These are phyloP conservation scores for Alnus rubra DNA, from an alignment of 306 rosid species.

Conservation along the genomic window DNA sequence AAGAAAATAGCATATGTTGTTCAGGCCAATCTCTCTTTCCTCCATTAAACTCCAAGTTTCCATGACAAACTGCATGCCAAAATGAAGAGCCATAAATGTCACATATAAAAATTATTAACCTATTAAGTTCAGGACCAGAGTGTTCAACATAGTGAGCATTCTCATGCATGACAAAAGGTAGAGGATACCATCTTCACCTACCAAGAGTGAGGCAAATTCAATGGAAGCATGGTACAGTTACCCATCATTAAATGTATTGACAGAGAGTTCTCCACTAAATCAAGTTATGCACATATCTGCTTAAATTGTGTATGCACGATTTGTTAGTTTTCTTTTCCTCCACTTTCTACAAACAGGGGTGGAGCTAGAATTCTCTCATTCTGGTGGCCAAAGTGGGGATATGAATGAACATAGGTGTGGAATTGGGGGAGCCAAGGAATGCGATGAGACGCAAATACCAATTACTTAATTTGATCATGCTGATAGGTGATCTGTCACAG, in stretches of 20 bases:
- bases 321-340: not conserved
- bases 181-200: conserved; percentile 11
- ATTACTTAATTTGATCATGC: not conserved
- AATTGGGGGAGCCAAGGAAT: not conserved
- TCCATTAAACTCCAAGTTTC: conserved; percentile 80
- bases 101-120: conserved; percentile 10
- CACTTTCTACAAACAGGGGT: not conserved
- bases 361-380: not conserved
- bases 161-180: conserved; percentile 7
- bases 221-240: not conserved
- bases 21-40: conserved; percentile 47
- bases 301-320: not conserved
- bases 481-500: not conserved
- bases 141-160: conserved; percentile 9
- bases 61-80: conserved; percentile 70
- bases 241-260: not conserved
- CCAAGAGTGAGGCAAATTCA: conserved; percentile 3
- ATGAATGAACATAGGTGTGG: not conserved
- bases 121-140: conserved; percentile 11
- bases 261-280: not conserved
- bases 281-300: not conserved
- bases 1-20: conserved; percentile 47
- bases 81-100: conserved; percentile 17
- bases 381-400: not conserved
- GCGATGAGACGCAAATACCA: not conserved